Evolutionary conservation across 1,284 basidiomycete species (phyloP).

Genomic region (Puccinia hordei): DNA sequence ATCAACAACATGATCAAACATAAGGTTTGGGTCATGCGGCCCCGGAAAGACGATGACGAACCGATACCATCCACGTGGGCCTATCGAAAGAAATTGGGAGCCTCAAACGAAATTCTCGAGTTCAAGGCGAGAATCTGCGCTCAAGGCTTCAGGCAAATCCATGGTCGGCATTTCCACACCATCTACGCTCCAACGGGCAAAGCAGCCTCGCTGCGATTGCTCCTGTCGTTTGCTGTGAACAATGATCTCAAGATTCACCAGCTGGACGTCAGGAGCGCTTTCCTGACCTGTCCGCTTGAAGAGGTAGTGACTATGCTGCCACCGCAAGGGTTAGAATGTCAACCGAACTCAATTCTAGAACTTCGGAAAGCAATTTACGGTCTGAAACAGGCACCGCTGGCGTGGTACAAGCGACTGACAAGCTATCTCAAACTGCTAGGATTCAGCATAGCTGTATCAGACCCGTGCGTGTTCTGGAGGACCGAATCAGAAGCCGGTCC

Average conservation of each 20-base stretch:
- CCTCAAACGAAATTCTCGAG: too few relatives aligned
- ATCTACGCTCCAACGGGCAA: too few relatives aligned
- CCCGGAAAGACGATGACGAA: not conserved
- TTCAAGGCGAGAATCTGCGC: too few relatives aligned
- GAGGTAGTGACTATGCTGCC: not conserved
- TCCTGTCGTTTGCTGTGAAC: not conserved
- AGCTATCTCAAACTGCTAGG: not conserved
- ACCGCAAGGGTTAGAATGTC: not conserved
- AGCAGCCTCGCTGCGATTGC: not conserved
- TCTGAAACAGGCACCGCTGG: not conserved
- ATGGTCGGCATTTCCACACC: too few relatives aligned
- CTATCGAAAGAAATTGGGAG: too few relatives aligned
- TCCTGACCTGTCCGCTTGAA: not conserved
- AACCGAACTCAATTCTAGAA: not conserved
- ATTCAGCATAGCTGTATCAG: not conserved
- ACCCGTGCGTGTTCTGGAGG: conserved; percentile 1
- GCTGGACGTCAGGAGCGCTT: not conserved
- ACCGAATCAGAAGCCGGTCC: too few relatives aligned
- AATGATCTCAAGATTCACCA: not conserved
- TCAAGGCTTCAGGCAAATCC: too few relatives aligned
- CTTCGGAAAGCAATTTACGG: not conserved
- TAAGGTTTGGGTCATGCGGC: not conserved
- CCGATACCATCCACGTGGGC: too few relatives aligned
- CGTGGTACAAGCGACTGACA: not conserved
- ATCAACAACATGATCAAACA: conserved; percentile 1